Conservation (phyloP, 345 rosid species). For the Eucalyptus sp. region DNA sequence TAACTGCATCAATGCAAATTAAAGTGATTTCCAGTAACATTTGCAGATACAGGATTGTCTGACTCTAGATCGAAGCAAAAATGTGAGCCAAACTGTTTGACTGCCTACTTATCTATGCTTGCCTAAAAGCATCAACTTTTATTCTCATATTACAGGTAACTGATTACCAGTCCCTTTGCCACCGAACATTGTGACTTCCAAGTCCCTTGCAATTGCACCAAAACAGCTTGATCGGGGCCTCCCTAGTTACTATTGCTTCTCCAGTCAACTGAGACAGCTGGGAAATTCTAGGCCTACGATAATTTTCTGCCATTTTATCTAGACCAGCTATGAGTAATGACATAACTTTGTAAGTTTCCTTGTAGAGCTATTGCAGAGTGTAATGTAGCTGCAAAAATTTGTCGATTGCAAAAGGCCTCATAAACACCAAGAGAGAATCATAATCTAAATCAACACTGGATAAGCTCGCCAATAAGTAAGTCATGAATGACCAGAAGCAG, state of each 20-base stretch:
- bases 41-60: background rate
- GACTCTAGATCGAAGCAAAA: background rate
- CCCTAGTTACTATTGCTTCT: background rate
- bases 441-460: background rate
- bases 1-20: background rate
- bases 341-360: background rate
- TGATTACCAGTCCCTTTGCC: background rate
- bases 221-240: background rate
- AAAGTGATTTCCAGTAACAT: background rate
- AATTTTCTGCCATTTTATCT: background rate
- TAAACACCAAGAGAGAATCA: background rate
- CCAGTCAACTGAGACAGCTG: background rate
- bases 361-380: background rate
- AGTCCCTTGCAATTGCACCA: background rate
- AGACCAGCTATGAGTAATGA: background rate
- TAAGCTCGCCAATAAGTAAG: background rate
- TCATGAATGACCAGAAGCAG: background rate
- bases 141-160: background rate
- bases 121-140: background rate
- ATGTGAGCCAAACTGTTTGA: background rate
- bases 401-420: background rate
- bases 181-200: background rate
- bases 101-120: background rate
- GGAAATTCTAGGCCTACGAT: background rate
- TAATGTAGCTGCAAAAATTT: background rate